phyloP scores from a whole-genome alignment of 352 stramenopile species.

The Phytophthora idaei region DNA sequence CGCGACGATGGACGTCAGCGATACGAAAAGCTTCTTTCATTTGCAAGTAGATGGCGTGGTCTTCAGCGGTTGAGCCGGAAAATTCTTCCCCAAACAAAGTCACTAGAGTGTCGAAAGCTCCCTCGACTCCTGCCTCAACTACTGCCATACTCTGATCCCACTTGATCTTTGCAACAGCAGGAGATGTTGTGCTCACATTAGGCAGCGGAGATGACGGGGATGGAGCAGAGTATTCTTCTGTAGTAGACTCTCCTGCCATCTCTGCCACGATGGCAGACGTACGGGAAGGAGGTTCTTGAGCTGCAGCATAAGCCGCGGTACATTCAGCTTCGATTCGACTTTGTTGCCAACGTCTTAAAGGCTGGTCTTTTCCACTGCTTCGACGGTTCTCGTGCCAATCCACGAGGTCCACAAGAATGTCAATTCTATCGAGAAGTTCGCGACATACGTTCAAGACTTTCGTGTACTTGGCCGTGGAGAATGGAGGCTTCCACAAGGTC shows the following conservation, averaged over 20 bases:
- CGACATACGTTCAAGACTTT: slow-evolving; percentile 52
- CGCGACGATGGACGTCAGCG: slow-evolving; percentile 63
- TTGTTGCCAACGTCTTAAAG: slow-evolving; percentile 30
- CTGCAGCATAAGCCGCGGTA: slow-evolving; percentile 37
- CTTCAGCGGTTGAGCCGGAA: slow-evolving; percentile 48
- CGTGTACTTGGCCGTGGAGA: slow-evolving; percentile 64
- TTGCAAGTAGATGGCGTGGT: slow-evolving; percentile 76
- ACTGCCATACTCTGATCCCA: slow-evolving; percentile 52
- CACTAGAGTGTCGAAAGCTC: slow-evolving; percentile 64
- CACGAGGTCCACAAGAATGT: slow-evolving; percentile 69
- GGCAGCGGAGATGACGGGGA: slow-evolving; percentile 30
- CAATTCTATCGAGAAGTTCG: slow-evolving; percentile 55
- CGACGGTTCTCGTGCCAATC: slow-evolving; percentile 61
- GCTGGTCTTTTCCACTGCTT: slow-evolving; percentile 35
- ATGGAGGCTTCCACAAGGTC: slow-evolving; percentile 59
- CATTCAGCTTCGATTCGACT: slow-evolving; percentile 45
- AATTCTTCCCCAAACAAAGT: slow-evolving; percentile 73
- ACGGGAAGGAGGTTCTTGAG: slow-evolving; percentile 34
- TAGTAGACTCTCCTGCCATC: slow-evolving; percentile 17
- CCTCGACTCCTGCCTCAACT: slow-evolving; percentile 50
- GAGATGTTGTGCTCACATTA: slow-evolving; percentile 31
- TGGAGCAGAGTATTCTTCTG: slow-evolving; percentile 6
- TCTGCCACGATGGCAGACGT: slow-evolving; percentile 21
- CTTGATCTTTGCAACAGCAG: slow-evolving; percentile 36
- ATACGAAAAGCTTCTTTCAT: slow-evolving; percentile 80